These are phyloP conservation scores for Stromatinia cepivora DNA, from an alignment of 2,329 filamentous ascomycete genomes.

Conservation along the genomic window DNA sequence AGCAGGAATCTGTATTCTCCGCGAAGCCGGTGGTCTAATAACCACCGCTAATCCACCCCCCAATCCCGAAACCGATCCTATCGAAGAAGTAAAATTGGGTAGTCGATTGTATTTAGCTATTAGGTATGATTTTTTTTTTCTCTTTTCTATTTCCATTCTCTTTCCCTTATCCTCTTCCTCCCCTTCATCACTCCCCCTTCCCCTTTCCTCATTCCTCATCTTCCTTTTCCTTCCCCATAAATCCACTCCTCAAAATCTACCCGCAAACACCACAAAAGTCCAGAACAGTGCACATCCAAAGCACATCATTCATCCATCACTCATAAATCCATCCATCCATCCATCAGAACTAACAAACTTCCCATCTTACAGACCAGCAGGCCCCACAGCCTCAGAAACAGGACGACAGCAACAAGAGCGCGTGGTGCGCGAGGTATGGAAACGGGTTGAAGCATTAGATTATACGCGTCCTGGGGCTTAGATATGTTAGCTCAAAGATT, in stretches of 20 bases:
- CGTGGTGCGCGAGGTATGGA: slow-evolving; percentile 72
- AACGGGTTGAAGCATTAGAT: slow-evolving; percentile 63
- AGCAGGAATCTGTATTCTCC: slow-evolving; percentile 69
- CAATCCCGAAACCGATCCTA: slow-evolving; percentile 54
- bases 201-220: too few species aligned
- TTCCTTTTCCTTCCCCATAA: neutral
- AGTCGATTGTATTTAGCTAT: slow-evolving; percentile 72
- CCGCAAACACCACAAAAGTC: too few species aligned
- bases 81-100: slow-evolving; percentile 62
- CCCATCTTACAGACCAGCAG: slow-evolving; percentile 51
- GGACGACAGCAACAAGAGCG: slow-evolving; percentile 68
- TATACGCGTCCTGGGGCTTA: slow-evolving; percentile 63
- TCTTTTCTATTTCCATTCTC: too few species aligned
- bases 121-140: slow-evolving; percentile 42
- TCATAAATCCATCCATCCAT: too few species aligned
- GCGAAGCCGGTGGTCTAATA: slow-evolving; percentile 72
- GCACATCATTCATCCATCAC: neutral
- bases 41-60: slow-evolving; percentile 72
- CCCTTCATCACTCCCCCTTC: too few species aligned
- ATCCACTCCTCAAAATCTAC: neutral
- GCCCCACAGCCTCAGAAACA: slow-evolving; percentile 59
- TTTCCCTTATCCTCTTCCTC: too few species aligned
- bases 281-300: neutral
- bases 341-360: neutral
- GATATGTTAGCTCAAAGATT: too few species aligned